Base-by-base conservation (phyloP, 1,284 basidiomycete species). In the Cryptococcus amylolentus region DNA sequence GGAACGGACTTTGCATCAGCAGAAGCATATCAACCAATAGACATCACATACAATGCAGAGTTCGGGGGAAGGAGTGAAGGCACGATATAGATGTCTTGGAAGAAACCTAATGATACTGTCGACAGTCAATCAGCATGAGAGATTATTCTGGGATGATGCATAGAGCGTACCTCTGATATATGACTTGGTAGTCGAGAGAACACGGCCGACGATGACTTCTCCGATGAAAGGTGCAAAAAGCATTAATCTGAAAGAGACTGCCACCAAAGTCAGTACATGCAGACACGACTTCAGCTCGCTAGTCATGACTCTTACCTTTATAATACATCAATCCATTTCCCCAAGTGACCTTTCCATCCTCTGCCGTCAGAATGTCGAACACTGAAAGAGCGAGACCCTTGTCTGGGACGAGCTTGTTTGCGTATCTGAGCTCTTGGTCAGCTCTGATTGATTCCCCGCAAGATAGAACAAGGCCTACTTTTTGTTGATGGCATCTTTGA, bases 301-400 rank as follows among this genome's bases (percentile, higher is more conserved):
- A 67, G 64, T 56, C 53, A 10, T 12, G 13, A 0, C 5, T 28
- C 83, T 65, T 55, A 91, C 92, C 85, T 81, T 90, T 91, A 74
- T 98, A 93, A 86, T 91, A 98, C 69, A 95, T 80, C 71, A 87
- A 87, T 0, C 95, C 95, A 75, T 98, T 95, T 0, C 94, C 94
- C 73, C 95, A 96, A 28, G 92, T 83, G 10, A 98, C 87, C 62
- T 88, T 92, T 2, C 95, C 95, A 70, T 97, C 92, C 10, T 91
- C 87, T 2, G 86, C 88, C 63, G 89, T 84, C 0, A 87, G 81
- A 26, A 98, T 79, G 73, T 98, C 94, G 62, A 91, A 95, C 0
- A 93, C 84, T 53, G 86, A 88, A 54, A 98, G 84, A 66, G 91
- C 93, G 16, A 98, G 82, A 0, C 95, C 94, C 49, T 95, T 88